These are phyloP conservation scores for Penicillium chermesinum DNA, from an alignment of 495 filamentous ascomycete species.

Conservation along the genomic window DNA sequence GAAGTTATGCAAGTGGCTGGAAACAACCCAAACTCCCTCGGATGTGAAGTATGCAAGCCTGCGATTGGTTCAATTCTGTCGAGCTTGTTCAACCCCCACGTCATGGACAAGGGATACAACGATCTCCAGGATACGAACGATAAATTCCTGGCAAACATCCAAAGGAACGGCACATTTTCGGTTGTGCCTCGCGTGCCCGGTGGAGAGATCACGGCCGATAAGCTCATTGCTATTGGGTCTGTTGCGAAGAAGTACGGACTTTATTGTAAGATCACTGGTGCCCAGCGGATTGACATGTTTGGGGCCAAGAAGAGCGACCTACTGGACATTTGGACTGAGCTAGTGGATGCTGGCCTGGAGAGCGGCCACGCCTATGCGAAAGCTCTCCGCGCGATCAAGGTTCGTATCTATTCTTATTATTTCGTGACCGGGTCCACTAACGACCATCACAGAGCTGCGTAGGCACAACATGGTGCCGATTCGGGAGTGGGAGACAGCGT, in stretches of 20 bases:
- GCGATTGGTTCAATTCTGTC: conserved; percentile 80
- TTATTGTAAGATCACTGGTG: conserved; percentile 95
- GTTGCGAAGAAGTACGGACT: conserved; percentile 86
- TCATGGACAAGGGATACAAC: conserved; percentile 70
- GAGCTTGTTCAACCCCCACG: conserved; percentile 77
- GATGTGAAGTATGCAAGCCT: conserved; percentile 91
- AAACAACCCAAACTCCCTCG: conserved; percentile 66
- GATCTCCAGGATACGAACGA: conserved; percentile 95
- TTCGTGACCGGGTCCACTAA: not conserved
- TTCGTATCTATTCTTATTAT: conserved; percentile 7
- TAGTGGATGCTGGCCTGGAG: conserved; percentile 91
- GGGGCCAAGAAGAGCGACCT: conserved; percentile 91
- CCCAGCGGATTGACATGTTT: conserved; percentile 94
- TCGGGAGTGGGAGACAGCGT: conserved; percentile 92
- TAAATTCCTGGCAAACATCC: conserved; percentile 87
- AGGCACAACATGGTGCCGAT: conserved; percentile 92
- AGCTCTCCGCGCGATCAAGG: conserved; percentile 82
- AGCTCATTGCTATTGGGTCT: conserved; percentile 79
- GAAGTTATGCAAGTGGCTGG: conserved; percentile 84
- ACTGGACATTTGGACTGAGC: conserved; percentile 77
- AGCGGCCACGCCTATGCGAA: conserved; percentile 95
- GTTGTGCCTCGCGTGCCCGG: conserved; percentile 82
- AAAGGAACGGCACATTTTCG: conserved; percentile 89
- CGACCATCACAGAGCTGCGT: conserved; percentile 63
- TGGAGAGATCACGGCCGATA: conserved; percentile 90